phyloP scores from a whole-genome alignment of 2,329 filamentous ascomycete species.

The Botrytis byssoidea region DNA sequence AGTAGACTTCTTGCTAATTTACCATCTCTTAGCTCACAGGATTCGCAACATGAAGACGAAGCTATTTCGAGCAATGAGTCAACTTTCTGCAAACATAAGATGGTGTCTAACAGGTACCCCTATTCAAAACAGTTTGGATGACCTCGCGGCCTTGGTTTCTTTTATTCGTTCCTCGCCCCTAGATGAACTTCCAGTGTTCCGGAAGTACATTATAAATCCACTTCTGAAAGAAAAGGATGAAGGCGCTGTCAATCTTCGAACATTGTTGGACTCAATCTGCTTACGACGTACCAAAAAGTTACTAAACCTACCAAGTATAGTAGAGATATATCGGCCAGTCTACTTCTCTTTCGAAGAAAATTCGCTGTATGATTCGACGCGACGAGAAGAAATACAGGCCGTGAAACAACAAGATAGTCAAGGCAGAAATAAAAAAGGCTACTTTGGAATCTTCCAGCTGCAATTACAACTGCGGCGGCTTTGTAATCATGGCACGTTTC shows the following conservation, averaged over 20 bases:
- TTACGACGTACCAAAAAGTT: conserved; percentile 45
- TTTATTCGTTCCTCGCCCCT: conserved; percentile 24
- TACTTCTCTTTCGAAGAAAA: conserved; percentile 38
- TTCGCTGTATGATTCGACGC: conserved; percentile 41
- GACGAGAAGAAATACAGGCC: conserved; percentile 43
- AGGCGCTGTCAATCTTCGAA: conserved; percentile 38
- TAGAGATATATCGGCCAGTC: conserved; percentile 34
- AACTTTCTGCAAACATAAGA: conserved; percentile 46
- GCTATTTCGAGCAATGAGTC: conserved; percentile 44
- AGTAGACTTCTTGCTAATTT: neutral
- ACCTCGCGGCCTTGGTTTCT: conserved; percentile 37
- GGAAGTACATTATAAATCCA: conserved; percentile 28
- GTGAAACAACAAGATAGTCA: conserved; percentile 40
- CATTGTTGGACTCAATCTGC: conserved; percentile 43
- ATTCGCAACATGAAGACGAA: conserved; percentile 49
- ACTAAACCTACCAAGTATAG: conserved; percentile 39
- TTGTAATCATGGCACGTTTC: conserved; percentile 52
- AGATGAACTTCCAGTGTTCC: conserved; percentile 23
- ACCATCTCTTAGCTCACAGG: conserved; percentile 46
- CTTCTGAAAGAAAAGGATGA: conserved; percentile 25
- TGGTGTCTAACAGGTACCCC: conserved; percentile 34
- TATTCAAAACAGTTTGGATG: conserved; percentile 39
- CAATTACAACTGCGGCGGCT: conserved; percentile 48
- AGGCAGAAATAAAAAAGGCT: neutral
- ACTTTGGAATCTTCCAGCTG: conserved; percentile 47